Percentiles rank a stretch among this genome's conserved stretches.
Evolutionary conservation across 192 early-diverging fungal genomes (phyloP).

Genomic region (Linderina pennispora): DNA sequence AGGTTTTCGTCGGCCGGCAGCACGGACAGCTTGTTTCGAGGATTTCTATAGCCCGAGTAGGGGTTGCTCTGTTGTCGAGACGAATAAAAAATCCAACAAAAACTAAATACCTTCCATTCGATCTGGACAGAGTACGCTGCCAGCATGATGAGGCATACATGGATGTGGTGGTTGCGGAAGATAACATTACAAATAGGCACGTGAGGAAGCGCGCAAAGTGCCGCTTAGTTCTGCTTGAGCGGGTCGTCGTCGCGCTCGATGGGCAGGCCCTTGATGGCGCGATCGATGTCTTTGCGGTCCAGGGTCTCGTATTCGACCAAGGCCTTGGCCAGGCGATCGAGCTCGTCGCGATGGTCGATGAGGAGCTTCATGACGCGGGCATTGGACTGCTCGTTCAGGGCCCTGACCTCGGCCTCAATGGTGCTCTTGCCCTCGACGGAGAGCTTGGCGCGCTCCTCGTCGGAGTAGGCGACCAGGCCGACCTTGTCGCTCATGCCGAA

Average conservation of each 20-base stretch:
- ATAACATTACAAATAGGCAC: conserved; percentile 3
- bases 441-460: conserved; percentile 68
- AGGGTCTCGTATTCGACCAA: conserved; percentile 95
- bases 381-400: conserved; percentile 67
- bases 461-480: conserved; percentile 70
- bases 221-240: too few species aligned
- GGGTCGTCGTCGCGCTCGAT: conserved; percentile 39
- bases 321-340: conserved; percentile 87
- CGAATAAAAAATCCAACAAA: background rate
- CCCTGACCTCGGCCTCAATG: conserved; percentile 84
- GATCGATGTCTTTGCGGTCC: conserved; percentile 77
- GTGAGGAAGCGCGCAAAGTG: too few species aligned
- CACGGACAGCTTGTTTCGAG: background rate
- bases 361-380: conserved; percentile 66
- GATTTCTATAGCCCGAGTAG: too few species aligned
- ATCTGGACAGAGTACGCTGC: too few species aligned
- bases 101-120: too few species aligned
- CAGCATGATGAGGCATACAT: too few species aligned
- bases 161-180: too few species aligned
- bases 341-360: conserved; percentile 72
- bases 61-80: background rate
- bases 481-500: conserved; percentile 96
- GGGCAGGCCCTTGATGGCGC: conserved; percentile 44
- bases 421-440: conserved; percentile 68
- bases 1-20: background rate